Base-by-base conservation (phyloP, 352 stramenopile genomes). In the Lagenidium giganteum region DNA sequence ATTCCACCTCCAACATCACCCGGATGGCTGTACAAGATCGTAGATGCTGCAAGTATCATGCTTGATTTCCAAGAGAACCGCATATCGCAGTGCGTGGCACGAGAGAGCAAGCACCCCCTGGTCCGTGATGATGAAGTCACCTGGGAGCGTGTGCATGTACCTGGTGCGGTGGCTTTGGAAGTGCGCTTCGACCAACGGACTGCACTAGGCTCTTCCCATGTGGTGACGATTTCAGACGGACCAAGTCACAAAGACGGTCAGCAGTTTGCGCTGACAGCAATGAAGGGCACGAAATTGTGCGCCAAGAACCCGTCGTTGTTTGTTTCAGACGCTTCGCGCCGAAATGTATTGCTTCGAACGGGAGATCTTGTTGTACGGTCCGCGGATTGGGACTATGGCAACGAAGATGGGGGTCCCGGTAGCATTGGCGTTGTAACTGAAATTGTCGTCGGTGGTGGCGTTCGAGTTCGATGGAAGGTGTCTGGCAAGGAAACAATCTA, bases 371-470 rank as follows among this genome's bases (percentile, higher is more conserved):
- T 92, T 2, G 54, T 84, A 35, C 65, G 77, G 4, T 79, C 77
- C 13, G 54, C 49, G 21, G 76, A 90, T 31, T 92, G 80, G 80
- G 57, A 70, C 34, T 90, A 87, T 42, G 76, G 50, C 3, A 53
- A 88, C 23, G 80, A 92, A 68, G 80, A 90, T 39, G 80, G 80
- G 24, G 72, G 70, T 6, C 20, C 56, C 17, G 80, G 80, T n/a
- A 69, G 57, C 31, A 22, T 84, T 8, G 80, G 80, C 17, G 47
- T 67, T 25, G 65, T 88, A 3, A 38, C 78, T 45, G 70, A 79
- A 13, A 46, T 85, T 14, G 78, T 73, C 27, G 14, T 59, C 16
- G 73, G 75, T 8, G 67, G 73, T 23, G 80, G 65, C 16, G 57
- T 89, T 11, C 67, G 74, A 7, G 70, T 92, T 3, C 51, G 54